Evolutionary conservation across 1,284 basidiomycete species (phyloP).

Genomic region (Rhodotorula mucilaginosa): DNA sequence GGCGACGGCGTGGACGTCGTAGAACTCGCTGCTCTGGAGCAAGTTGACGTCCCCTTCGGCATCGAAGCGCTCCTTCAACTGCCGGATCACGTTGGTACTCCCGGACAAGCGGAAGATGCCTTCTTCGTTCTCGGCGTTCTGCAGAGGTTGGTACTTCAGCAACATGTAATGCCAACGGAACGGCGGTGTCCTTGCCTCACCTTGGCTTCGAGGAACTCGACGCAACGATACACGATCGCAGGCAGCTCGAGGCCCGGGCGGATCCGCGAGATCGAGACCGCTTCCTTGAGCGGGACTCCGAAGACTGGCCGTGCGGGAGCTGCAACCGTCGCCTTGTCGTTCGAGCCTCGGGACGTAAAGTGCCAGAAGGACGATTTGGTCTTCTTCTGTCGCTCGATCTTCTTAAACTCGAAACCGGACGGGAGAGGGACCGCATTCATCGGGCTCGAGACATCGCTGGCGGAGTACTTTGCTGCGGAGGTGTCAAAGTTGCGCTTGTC

Average conservation of each 20-base stretch:
- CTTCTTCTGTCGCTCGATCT: slow-evolving; percentile 54
- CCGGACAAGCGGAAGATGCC: slow-evolving; percentile 95
- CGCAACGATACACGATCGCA: slow-evolving; percentile 86
- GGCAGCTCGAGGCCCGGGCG: slow-evolving; percentile 69
- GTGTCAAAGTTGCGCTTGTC: neutral
- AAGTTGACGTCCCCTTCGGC: slow-evolving; percentile 87
- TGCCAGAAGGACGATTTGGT: slow-evolving; percentile 65
- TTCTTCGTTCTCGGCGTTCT: slow-evolving; percentile 90
- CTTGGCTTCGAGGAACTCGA: slow-evolving; percentile 51
- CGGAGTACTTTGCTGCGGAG: slow-evolving; percentile 56
- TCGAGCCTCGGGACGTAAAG: slow-evolving; percentile 27
- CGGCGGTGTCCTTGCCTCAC: neutral
- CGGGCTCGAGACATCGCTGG: slow-evolving; percentile 82
- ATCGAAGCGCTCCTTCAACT: slow-evolving; percentile 90
- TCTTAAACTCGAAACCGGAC: slow-evolving; percentile 75
- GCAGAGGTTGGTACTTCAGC: neutral
- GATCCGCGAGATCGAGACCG: slow-evolving; percentile 81
- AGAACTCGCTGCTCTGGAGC: slow-evolving; percentile 77
- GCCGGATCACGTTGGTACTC: slow-evolving; percentile 57
- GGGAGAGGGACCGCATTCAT: slow-evolving; percentile 81
- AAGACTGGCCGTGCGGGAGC: slow-evolving; percentile 67
- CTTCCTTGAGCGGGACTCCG: slow-evolving; percentile 80
- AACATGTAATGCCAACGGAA: neutral
- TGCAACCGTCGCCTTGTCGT: slow-evolving; percentile 16
- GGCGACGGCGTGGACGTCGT: slow-evolving; percentile 92